Percentiles rank a stretch among this genome's conserved stretches.
Conservation (phyloP, 257 asterid genomes). For the Primulina huaijiensis region DNA sequence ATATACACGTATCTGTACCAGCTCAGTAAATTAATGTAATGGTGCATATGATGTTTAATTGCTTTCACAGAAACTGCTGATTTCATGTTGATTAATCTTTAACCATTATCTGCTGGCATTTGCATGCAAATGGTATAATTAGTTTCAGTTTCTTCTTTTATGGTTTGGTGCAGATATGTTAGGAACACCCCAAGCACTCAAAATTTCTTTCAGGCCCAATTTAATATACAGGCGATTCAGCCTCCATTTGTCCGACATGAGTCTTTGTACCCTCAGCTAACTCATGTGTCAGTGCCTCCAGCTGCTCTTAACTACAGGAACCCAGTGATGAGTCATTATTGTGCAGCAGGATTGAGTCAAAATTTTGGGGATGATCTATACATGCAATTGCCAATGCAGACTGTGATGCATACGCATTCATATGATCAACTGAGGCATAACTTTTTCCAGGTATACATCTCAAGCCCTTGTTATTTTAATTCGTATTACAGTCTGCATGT, state of each 20-base stretch:
- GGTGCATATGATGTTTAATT: no score
- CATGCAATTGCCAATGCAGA: conserved; percentile 83
- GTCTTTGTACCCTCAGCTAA: conserved; percentile 53
- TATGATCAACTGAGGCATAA: conserved; percentile 73
- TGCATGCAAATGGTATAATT: no score
- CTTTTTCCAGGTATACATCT: conserved; percentile 57
- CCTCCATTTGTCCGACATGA: conserved; percentile 71
- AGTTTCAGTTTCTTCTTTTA: no score
- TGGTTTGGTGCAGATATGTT: conserved; percentile 55
- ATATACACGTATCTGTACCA: no score
- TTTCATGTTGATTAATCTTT: no score
- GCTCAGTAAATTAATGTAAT: no score
- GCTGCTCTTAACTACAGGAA: conserved; percentile 58
- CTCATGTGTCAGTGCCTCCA: conserved; percentile 57
- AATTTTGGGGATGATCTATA: conserved; percentile 55
- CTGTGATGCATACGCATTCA: conserved; percentile 84
- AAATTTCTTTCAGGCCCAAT: conserved; percentile 45
- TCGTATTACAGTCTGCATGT: no score
- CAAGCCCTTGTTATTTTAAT: no score
- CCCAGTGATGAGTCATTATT: conserved; percentile 64
- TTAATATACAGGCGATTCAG: conserved; percentile 51
- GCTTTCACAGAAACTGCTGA: no score
- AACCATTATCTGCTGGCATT: no score
- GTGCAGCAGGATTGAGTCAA: conserved; percentile 66
- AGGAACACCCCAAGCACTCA: conserved; percentile 54